Conservation (phyloP, 2,329 filamentous ascomycete genomes). For the Diplodia seriata region DNA sequence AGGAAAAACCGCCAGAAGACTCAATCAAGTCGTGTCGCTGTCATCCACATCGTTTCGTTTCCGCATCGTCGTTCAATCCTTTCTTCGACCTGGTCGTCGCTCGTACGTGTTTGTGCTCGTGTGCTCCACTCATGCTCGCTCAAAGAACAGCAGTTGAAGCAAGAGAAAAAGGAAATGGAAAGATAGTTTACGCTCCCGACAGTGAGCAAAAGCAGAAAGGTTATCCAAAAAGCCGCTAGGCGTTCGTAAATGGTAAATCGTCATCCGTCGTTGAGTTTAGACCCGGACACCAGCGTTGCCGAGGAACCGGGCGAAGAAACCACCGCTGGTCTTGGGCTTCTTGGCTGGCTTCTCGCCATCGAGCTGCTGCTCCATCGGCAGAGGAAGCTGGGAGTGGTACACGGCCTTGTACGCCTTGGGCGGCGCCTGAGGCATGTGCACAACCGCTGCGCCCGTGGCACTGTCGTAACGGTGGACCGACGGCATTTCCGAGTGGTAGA, state of each 20-base stretch:
- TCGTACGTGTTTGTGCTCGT: conserved; percentile 6
- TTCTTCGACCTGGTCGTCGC: conserved; percentile 9
- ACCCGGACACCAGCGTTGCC: conserved; percentile 14
- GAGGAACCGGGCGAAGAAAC: conserved; percentile 34
- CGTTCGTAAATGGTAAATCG: background rate
- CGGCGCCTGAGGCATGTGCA: conserved; percentile 50
- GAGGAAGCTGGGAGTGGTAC: conserved; percentile 15
- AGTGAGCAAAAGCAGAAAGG: background rate
- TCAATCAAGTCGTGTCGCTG: conserved; percentile 19
- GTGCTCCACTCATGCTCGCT: conserved; percentile 23
- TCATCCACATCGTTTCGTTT: conserved; percentile 29
- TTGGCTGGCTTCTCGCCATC: conserved; percentile 46
- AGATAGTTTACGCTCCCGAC: background rate
- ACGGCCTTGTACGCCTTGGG: conserved; percentile 38
- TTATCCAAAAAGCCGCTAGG: conserved; percentile 1
- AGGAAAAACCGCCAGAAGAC: conserved; percentile 13
- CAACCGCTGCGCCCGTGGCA: conserved; percentile 51
- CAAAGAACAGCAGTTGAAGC: conserved; percentile 18
- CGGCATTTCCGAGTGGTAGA: conserved; percentile 43
- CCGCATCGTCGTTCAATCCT: conserved; percentile 7
- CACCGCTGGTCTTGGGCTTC: conserved; percentile 45
- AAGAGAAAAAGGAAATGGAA: conserved; percentile 10
- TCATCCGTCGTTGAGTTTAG: background rate
- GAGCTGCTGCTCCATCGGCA: conserved; percentile 42
- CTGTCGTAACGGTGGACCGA: conserved; percentile 49